Evolutionary conservation across 2,329 filamentous ascomycete genomes (phyloP).

Genomic region (Clarireedia hainanense): DNA sequence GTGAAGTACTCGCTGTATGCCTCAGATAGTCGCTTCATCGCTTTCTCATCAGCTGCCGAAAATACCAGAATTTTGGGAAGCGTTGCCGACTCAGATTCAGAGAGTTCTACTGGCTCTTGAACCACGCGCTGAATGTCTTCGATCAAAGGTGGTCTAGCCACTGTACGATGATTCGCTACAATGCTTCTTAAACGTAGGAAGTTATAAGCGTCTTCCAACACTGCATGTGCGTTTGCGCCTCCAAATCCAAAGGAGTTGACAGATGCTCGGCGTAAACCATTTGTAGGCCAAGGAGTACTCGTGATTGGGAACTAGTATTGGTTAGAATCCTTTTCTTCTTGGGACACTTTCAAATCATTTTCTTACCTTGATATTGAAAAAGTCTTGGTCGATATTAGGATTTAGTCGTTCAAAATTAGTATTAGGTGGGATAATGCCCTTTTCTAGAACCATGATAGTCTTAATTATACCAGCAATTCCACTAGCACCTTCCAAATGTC

Average conservation of each 20-base stretch:
- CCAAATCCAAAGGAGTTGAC: conserved; percentile 34
- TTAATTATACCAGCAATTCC: conserved; percentile 28
- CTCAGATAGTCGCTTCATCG: background rate
- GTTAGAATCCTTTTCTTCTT: conserved; percentile 10
- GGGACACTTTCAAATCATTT: background rate
- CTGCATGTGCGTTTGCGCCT: conserved; percentile 31
- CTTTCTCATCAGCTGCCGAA: background rate
- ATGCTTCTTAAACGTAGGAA: background rate
- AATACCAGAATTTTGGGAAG: background rate
- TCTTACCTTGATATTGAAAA: background rate
- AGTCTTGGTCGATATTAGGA: conserved; percentile 21
- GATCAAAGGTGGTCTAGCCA: background rate
- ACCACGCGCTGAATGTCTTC: background rate
- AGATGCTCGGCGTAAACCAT: conserved; percentile 10
- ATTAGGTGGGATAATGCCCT: conserved; percentile 25
- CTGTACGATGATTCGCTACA: background rate
- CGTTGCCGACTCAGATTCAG: background rate
- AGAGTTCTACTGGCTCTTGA: background rate
- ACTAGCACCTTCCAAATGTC: conserved; percentile 21
- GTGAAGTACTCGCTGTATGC: background rate
- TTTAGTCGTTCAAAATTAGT: conserved; percentile 30
- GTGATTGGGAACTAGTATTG: conserved; percentile 12
- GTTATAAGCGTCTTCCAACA: conserved; percentile 2
- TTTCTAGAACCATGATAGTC: conserved; percentile 22
- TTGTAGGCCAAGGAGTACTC: background rate